Evolutionary conservation across 2,329 filamentous ascomycete species (phyloP).

Genomic region (Elsinoe ampelina): DNA sequence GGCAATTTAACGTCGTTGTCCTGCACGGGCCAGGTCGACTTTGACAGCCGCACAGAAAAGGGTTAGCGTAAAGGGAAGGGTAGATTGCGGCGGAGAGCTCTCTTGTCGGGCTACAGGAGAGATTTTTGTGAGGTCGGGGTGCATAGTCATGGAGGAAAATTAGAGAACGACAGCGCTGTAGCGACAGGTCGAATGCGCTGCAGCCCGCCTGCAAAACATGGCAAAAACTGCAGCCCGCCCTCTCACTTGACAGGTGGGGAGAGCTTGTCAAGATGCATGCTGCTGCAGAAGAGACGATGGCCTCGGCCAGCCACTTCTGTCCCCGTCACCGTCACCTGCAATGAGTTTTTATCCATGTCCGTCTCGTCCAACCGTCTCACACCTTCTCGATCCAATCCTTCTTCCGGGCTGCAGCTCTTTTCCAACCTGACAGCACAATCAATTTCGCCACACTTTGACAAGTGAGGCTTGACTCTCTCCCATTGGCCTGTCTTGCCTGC

Average conservation of each 20-base stretch:
- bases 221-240: too few relatives aligned
- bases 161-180: too few relatives aligned
- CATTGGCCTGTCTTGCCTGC: conserved; percentile 5
- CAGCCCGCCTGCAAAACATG: too few relatives aligned
- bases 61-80: not conserved
- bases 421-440: not conserved
- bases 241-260: too few relatives aligned
- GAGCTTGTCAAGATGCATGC: not conserved
- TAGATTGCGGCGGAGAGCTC: conserved; percentile 4
- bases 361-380: conserved; percentile 2
- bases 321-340: not conserved
- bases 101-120: too few relatives aligned
- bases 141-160: too few relatives aligned
- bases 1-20: not conserved
- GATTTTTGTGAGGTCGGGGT: too few relatives aligned
- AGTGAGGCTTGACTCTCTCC: not conserved
- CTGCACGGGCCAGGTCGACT: not conserved
- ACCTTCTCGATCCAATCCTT: not conserved
- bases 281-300: not conserved
- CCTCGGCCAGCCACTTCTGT: conserved; percentile 2
- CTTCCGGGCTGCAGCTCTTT: too few relatives aligned
- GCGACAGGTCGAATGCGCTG: too few relatives aligned
- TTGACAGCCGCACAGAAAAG: conserved; percentile 6
- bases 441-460: conserved; percentile 1
- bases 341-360: not conserved